phyloP scores from a whole-genome alignment of 768 basidiomycete species.

The Lentinula boryana region DNA sequence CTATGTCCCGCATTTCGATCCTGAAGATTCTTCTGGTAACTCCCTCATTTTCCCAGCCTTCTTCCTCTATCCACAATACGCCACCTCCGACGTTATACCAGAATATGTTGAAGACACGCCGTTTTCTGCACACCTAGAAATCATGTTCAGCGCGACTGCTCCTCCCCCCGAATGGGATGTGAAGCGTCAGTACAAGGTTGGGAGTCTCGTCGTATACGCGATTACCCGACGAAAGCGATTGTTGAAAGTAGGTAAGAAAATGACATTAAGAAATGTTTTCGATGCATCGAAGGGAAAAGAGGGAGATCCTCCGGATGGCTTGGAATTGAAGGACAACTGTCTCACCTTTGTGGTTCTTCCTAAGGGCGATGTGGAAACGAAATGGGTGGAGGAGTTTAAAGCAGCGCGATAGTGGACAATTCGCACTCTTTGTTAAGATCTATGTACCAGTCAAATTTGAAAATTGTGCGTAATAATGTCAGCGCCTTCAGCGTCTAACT shows the following conservation, averaged over 20 bases:
- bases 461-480: neutral
- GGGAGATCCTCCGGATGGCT: constrained; percentile 62
- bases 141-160: constrained; percentile 77
- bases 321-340: constrained; percentile 81
- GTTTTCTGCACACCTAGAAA: constrained; percentile 68
- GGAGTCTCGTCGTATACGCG: constrained; percentile 74
- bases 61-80: constrained; percentile 89
- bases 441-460: neutral
- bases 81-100: constrained; percentile 83
- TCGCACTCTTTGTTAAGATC: neutral
- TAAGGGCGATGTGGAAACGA: constrained; percentile 68
- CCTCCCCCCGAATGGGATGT: constrained; percentile 73
- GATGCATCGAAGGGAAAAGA: constrained; percentile 53
- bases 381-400: constrained; percentile 90
- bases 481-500: neutral
- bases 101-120: constrained; percentile 82
- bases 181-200: constrained; percentile 57
- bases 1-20: constrained; percentile 60
- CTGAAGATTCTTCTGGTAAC: constrained; percentile 50
- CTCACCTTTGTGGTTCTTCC: constrained; percentile 75
- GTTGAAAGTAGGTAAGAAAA: constrained; percentile 87
- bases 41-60: constrained; percentile 82
- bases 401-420: constrained; percentile 21
- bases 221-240: constrained; percentile 71
- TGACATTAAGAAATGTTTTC: constrained; percentile 78